phyloP scores from a whole-genome alignment of 306 rosid species.

The Arachis stenosperma region DNA sequence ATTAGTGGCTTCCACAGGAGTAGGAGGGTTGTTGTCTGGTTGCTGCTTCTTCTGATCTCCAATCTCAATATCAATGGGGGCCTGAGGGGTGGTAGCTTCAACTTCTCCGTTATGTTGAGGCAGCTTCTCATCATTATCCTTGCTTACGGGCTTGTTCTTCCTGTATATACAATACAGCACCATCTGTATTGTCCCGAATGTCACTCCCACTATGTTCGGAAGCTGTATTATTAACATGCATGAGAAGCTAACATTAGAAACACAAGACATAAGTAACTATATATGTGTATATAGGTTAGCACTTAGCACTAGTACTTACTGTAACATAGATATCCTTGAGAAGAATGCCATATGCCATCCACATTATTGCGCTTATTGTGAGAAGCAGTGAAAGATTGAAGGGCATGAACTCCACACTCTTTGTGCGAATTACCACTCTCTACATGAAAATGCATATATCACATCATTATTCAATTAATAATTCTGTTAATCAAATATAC shows the following conservation, averaged over 20 bases:
- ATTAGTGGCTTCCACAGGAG: not conserved
- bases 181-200: constrained; percentile 84
- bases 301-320: constrained; percentile 53
- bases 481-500: no score
- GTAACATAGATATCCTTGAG: constrained; percentile 78
- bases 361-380: constrained; percentile 77
- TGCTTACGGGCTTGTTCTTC: constrained; percentile 43
- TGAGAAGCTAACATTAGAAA: no score
- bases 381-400: constrained; percentile 75
- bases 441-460: constrained; percentile 16
- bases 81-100: constrained; percentile 19
- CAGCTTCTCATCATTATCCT: constrained; percentile 52
- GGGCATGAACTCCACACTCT: constrained; percentile 98
- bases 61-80: constrained; percentile 25
- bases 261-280: no score
- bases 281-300: no score
- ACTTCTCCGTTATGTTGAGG: constrained; percentile 61
- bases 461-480: no score
- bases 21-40: not conserved
- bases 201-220: constrained; percentile 79
- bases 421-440: constrained; percentile 88
- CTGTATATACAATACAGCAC: constrained; percentile 60
- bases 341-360: constrained; percentile 76
- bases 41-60: constrained; percentile 15
- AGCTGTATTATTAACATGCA: constrained; percentile 51